Base-by-base conservation (phyloP, 129 eudicot species). In the Logfia minima region DNA sequence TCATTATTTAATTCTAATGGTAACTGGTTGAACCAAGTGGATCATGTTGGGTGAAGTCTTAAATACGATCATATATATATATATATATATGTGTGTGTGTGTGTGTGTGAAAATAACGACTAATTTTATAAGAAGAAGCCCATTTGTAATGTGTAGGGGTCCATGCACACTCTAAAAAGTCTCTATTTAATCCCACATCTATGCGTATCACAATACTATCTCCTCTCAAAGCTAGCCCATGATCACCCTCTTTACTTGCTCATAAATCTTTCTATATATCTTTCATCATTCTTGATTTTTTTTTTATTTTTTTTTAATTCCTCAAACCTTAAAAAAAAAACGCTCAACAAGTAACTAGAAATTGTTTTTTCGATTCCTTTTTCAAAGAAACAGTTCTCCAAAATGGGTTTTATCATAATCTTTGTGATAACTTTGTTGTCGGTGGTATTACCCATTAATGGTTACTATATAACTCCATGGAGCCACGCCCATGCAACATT, bases 401-500 rank as follows among this genome's bases (percentile, higher is more conserved):
- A 67, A 68, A 73, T 72, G 80, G 63, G 83, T 31, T 29, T 2
- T 39, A 72, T 71, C 52, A 59, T 73, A 53, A 61, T 86, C 45
- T 37, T 62, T 9, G 6, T 86, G 4, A 32, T 77, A 76, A 66
- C 79, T 13, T 73, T 86, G 77, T 77, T 82, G 52, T 71, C 88
- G 45, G 31, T 85, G 45, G 28, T 77, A 26, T 74, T 85, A 34
- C 72, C 88, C 24, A 88, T 83, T 70, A 71, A 83, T 70, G 97
- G 88, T 17, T 88, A 88, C 66, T 82, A 91, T 73, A 58, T 75
- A 75, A 81, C 90, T 18, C 93, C 90, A 58, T 91, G 97, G 97
- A 87, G 84, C 72, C 83, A 85, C 66, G 97, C 94, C 65, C 97
- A 84, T 76, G 97, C 97, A 74, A 91, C 97, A 70, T 91, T 91